A percentile compares a stretch with the other conserved stretches of the same genome.
These are phyloP conservation scores for Leccinum variicolor DNA, from an alignment of 768 basidiomycete genomes.

Conservation along the genomic window DNA sequence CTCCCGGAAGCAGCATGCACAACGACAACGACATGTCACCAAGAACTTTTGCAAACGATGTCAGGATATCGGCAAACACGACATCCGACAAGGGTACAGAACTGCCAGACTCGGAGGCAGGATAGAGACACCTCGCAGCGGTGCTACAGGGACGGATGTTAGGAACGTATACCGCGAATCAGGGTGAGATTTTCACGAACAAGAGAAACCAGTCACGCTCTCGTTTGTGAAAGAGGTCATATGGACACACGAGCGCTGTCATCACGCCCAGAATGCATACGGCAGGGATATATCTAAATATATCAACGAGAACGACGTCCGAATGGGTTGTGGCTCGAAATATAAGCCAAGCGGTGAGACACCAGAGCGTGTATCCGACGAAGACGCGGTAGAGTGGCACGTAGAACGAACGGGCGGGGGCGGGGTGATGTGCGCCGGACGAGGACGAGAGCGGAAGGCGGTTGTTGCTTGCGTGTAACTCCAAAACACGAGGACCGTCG, in stretches of 20 bases:
- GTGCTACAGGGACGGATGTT: conserved; percentile 43
- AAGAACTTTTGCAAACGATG: conserved; percentile 94
- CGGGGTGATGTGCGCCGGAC: conserved; percentile 21
- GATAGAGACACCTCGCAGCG: conserved; percentile 69
- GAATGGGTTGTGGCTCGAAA: conserved; percentile 62
- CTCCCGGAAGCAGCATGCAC: conserved; percentile 83
- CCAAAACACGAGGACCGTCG: conserved; percentile 70
- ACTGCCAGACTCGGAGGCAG: conserved; percentile 41
- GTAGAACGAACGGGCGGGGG: conserved; percentile 41
- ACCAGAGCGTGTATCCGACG: conserved; percentile 55
- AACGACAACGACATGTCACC: conserved; percentile 91
- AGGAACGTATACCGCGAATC: background rate
- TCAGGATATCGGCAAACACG: conserved; percentile 91
- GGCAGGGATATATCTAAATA: conserved; percentile 73
- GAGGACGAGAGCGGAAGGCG: conserved; percentile 22
- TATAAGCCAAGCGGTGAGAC: conserved; percentile 62
- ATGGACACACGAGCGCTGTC: conserved; percentile 62
- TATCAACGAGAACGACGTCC: conserved; percentile 60
- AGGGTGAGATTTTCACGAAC: conserved; percentile 46
- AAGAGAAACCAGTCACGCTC: conserved; percentile 76
- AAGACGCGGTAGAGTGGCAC: conserved; percentile 66
- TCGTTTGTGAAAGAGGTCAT: conserved; percentile 58
- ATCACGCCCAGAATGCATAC: conserved; percentile 59
- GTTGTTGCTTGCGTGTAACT: conserved; percentile 37
- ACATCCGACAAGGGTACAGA: conserved; percentile 88